Conservation (phyloP, 306 rosid genomes). For the Ammopiptanthus mongolicus region DNA sequence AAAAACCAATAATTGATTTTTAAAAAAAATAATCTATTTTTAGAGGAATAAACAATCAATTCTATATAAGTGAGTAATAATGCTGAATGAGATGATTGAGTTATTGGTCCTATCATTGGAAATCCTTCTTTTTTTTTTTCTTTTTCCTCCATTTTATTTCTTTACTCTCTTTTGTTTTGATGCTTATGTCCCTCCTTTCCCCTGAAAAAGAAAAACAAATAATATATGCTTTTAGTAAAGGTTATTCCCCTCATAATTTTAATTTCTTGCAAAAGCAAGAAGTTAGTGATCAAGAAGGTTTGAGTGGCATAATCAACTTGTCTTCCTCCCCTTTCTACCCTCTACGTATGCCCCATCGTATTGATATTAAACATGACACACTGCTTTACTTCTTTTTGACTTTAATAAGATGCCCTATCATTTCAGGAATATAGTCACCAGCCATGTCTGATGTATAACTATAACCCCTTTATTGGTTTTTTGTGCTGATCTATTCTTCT, state of each 20-base stretch:
- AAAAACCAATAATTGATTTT: no score
- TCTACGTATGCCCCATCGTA: background rate
- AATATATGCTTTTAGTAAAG: constrained; percentile 11
- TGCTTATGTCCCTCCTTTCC: background rate
- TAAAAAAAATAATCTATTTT: no score
- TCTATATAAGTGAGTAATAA: background rate
- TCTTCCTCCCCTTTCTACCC: background rate
- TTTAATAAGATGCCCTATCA: constrained; percentile 26
- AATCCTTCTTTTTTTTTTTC: background rate
- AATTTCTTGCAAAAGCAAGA: constrained; percentile 18
- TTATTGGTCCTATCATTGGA: background rate
- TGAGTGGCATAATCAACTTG: constrained; percentile 22
- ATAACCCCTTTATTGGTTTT: background rate
- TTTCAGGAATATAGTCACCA: constrained; percentile 23
- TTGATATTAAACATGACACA: background rate
- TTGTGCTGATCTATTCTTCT: constrained; percentile 1
- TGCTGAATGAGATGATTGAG: background rate
- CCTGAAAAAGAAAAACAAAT: background rate
- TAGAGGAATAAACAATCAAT: background rate
- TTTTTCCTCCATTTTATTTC: background rate
- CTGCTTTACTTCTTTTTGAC: constrained; percentile 29
- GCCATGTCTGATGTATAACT: background rate
- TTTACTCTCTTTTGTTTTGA: background rate
- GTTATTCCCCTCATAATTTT: constrained; percentile 9
- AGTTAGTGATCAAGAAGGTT: constrained; percentile 34